Base-by-base conservation (phyloP, 164 flowering plant species). In the Litsea cubeba region DNA sequence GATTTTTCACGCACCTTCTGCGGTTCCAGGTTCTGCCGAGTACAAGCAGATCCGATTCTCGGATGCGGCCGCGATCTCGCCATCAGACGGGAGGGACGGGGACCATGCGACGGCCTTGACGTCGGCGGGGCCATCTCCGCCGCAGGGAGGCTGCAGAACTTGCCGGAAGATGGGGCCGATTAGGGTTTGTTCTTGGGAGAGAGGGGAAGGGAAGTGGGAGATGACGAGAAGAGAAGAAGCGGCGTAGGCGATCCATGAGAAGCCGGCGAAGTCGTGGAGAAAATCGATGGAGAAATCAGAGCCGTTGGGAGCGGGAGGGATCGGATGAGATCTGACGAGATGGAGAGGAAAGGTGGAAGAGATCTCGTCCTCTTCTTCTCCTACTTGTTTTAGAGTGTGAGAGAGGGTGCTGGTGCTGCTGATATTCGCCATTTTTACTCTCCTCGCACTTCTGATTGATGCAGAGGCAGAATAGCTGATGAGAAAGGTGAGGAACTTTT, bases 221-320 rank as follows among this genome's bases (percentile, higher is more conserved):
- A 96, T 89, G 50, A 96, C 94, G 54, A 94, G 85, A 22, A 92
- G 91, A 67, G 97, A 88, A 23, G 97, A 83, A 57, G 97, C 92
- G 66, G 90, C 97, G 74, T 92, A 96, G 5, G 94, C 94, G 76
- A 96, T 79, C 99, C 99, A 94, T 81, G 97, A 81, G 85, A 86
- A 82, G 6, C 92, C 93, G 65, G 82, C 72, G 78, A 91, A 91
- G 76, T 90, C 89, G 6, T 82, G 90, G 14, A 90, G 63, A 84
- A 88, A 90, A 78, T 92, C 99, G 70, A 87, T 70, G 62, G 86
- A 75, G 40, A 89, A 83, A 4, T 71, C 62, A 11, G 86, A 79
- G 58, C 79, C 81, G 74, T 74, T 87, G 50, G 96, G 96, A 1
- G 89, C 79, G 2, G 97, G 88, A 7, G 98, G 93, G 70, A 91